These are phyloP conservation scores for Claviceps sp. DNA, from an alignment of 2,329 filamentous ascomycete genomes.

Conservation along the genomic window DNA sequence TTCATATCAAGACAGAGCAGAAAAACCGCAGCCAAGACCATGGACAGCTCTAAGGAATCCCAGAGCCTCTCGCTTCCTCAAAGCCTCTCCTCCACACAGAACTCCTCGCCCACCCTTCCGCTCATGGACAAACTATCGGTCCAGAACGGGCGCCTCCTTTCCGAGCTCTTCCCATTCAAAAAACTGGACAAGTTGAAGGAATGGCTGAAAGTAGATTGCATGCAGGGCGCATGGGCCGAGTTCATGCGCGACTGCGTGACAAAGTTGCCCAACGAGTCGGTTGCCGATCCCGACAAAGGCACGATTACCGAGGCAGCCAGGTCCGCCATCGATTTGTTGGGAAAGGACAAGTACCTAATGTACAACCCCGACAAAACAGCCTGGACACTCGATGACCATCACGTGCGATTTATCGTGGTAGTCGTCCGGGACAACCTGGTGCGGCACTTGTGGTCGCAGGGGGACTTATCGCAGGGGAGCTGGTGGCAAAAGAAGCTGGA, in stretches of 20 bases:
- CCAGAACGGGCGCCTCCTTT: slow-evolving; percentile 25
- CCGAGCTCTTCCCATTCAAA: slow-evolving; percentile 26
- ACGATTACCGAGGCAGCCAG: slow-evolving; percentile 17
- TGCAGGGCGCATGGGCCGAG: slow-evolving; percentile 24
- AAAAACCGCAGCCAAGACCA: neutral
- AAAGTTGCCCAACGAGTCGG: slow-evolving; percentile 3
- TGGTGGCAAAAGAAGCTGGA: slow-evolving; percentile 19
- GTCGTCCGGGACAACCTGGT: slow-evolving; percentile 22
- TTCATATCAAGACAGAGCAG: no score
- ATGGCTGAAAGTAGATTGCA: slow-evolving; percentile 19
- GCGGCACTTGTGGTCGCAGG: slow-evolving; percentile 16
- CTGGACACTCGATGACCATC: slow-evolving; percentile 24
- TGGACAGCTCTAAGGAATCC: neutral
- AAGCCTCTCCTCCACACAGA: no score
- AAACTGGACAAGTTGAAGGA: slow-evolving; percentile 19
- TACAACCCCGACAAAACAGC: slow-evolving; percentile 23
- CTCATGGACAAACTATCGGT: slow-evolving; percentile 8
- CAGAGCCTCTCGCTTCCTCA: no score
- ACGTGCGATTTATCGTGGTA: slow-evolving; percentile 24
- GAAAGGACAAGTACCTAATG: slow-evolving; percentile 17
- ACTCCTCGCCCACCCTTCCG: neutral
- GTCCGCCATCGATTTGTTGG: slow-evolving; percentile 15
- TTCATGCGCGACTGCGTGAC: slow-evolving; percentile 20
- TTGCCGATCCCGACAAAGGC: slow-evolving; percentile 20
- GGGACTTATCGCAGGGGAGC: slow-evolving; percentile 15